phyloP scores from a whole-genome alignment of 805 yeast genomes.

The Yarrowia porcina region DNA sequence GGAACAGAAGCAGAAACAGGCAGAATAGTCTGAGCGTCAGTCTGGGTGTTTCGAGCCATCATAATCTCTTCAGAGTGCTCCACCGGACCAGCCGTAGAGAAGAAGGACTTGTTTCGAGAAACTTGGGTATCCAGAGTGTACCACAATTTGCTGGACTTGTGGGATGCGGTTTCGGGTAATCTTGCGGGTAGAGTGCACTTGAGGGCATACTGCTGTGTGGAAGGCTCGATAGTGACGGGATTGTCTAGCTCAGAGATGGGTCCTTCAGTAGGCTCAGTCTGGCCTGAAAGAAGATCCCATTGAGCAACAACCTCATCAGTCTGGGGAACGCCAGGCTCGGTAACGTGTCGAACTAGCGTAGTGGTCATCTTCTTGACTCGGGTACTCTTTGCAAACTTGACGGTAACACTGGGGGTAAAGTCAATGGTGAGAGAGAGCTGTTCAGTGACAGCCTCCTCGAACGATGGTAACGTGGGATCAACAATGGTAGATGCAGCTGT shows the following conservation, averaged over 20 bases:
- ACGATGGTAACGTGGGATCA: constrained; percentile 13
- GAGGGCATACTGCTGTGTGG: background rate
- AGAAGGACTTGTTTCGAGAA: background rate
- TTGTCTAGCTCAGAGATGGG: background rate
- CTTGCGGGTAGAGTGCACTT: constrained; percentile 13
- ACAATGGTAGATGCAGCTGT: background rate
- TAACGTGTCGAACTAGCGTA: background rate
- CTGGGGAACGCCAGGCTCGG: background rate
- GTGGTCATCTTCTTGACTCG: constrained; percentile 20
- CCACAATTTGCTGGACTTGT: constrained; percentile 12
- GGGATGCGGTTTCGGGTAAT: constrained; percentile 19
- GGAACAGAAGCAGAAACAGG: constrained; percentile 16
- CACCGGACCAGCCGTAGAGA: background rate
- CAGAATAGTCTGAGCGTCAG: constrained; percentile 5
- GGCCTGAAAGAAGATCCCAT: constrained; percentile 13
- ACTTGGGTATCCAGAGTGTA: constrained; percentile 15
- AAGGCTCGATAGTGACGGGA: background rate
- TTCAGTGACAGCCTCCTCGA: constrained; percentile 16
- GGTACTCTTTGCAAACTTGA: background rate
- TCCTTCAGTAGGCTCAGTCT: background rate
- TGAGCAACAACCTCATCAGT: constrained; percentile 9
- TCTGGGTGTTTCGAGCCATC: constrained; percentile 18
- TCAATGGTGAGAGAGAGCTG: constrained; percentile 16
- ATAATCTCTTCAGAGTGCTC: constrained; percentile 17
- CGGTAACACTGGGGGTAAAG: constrained; percentile 6